phyloP scores from a whole-genome alignment of 1,284 basidiomycete species.

The Uromyces viciae-fabae region DNA sequence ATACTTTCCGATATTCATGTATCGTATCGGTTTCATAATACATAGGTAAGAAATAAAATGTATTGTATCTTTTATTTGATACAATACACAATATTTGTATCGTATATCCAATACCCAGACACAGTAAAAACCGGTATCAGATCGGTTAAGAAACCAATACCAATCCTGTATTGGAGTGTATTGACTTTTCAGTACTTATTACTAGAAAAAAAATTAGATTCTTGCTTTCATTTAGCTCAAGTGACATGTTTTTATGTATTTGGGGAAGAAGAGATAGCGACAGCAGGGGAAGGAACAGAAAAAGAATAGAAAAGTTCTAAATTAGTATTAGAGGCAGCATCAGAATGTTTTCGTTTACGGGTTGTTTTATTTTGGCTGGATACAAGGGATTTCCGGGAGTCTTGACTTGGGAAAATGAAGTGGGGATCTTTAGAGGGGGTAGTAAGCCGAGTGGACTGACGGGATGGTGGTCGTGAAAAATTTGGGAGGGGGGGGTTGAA shows the following conservation, averaged over 20 bases:
- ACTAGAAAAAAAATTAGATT: too few relatives aligned
- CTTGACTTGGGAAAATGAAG: too few relatives aligned
- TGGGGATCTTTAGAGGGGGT: too few relatives aligned
- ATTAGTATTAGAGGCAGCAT: too few relatives aligned
- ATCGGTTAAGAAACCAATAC: not conserved
- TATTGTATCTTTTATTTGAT: not conserved
- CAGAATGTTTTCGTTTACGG: too few relatives aligned
- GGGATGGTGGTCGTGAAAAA: too few relatives aligned
- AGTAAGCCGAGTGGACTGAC: too few relatives aligned
- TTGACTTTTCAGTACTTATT: too few relatives aligned
- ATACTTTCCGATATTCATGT: too few relatives aligned
- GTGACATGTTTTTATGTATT: not conserved
- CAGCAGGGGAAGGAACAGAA: not conserved
- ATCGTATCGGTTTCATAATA: not conserved
- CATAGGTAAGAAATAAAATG: not conserved
- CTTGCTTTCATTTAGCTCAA: not conserved
- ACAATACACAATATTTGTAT: not conserved
- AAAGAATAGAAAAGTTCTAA: not conserved
- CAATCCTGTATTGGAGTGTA: not conserved
- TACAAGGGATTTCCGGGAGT: too few relatives aligned
- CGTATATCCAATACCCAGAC: not conserved
- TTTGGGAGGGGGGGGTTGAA: too few relatives aligned
- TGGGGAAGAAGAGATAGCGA: not conserved
- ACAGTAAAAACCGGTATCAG: not conserved
- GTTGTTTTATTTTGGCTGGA: too few relatives aligned